phyloP scores from a whole-genome alignment of 2,329 filamentous ascomycete genomes.

The Penicillium rolfsii region DNA sequence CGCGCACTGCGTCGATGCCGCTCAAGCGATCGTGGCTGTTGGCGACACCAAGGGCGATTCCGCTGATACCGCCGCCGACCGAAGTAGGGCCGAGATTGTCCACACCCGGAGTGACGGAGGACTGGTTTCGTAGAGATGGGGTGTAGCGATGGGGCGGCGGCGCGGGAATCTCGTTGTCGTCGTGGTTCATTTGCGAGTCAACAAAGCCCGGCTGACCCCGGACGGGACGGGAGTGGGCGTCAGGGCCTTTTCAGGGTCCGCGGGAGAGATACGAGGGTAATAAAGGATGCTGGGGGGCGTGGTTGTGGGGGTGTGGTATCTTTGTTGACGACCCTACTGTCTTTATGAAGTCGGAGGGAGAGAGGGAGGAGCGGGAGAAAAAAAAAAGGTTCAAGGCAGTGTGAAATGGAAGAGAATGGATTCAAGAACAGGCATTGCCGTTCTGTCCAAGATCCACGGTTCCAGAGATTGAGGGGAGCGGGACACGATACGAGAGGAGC shows the following conservation, averaged over 20 bases:
- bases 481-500: neutral
- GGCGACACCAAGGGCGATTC: conserved; percentile 68
- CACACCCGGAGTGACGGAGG: conserved; percentile 61
- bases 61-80: conserved; percentile 66
- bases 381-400: neutral
- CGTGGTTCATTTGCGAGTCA: conserved; percentile 12
- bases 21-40: conserved; percentile 67
- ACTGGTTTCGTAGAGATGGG: conserved; percentile 39
- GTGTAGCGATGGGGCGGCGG: conserved; percentile 30
- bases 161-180: conserved; percentile 19
- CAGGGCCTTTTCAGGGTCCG: neutral
- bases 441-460: conserved; percentile 11
- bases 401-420: conserved; percentile 1
- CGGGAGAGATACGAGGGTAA: neutral
- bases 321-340: neutral
- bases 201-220: neutral
- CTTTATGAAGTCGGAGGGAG: neutral
- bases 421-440: conserved; percentile 3
- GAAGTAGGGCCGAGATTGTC: conserved; percentile 69
- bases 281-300: neutral
- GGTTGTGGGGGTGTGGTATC: neutral
- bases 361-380: neutral
- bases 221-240: neutral
- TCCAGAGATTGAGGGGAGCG: conserved; percentile 11
- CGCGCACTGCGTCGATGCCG: conserved; percentile 64